Evolutionary conservation across 805 yeast species (phyloP).

Genomic region (Cyberlindnera japonica): DNA sequence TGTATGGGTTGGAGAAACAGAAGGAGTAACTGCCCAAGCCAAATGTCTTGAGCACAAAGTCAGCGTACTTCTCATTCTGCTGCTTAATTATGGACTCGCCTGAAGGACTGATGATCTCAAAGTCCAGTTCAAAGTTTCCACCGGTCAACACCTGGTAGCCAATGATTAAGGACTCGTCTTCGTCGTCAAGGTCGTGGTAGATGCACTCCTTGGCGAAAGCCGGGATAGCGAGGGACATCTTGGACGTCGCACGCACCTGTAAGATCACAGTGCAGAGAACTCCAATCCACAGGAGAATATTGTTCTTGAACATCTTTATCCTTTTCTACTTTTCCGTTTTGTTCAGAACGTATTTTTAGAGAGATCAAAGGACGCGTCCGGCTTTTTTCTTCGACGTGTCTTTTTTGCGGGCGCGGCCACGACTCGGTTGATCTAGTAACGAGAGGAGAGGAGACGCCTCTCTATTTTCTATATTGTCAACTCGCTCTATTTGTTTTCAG

Average conservation of each 20-base stretch:
- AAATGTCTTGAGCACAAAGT: constrained; percentile 54
- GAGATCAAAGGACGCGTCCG: constrained; percentile 11
- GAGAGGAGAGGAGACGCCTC: too few species aligned
- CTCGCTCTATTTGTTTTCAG: not conserved
- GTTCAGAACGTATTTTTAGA: constrained; percentile 3
- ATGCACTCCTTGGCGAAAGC: constrained; percentile 43
- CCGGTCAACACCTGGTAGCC: constrained; percentile 54
- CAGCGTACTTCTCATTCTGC: constrained; percentile 60
- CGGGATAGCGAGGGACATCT: constrained; percentile 25
- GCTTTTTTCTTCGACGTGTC: constrained; percentile 9
- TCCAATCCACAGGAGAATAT: constrained; percentile 6
- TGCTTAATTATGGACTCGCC: constrained; percentile 47
- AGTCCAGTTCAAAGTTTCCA: constrained; percentile 65
- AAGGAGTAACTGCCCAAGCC: constrained; percentile 60
- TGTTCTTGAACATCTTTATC: constrained; percentile 4
- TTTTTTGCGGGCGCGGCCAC: constrained; percentile 4
- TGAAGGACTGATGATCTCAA: constrained; percentile 53
- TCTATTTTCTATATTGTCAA: not conserved
- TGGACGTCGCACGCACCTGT: constrained; percentile 17
- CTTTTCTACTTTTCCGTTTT: not conserved
- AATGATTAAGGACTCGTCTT: constrained; percentile 38
- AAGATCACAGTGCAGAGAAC: constrained; percentile 3
- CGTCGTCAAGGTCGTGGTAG: constrained; percentile 33
- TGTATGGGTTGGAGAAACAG: constrained; percentile 63
- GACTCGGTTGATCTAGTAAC: not conserved